phyloP scores from a whole-genome alignment of 345 rosid species.

The Anacardium occidentale region DNA sequence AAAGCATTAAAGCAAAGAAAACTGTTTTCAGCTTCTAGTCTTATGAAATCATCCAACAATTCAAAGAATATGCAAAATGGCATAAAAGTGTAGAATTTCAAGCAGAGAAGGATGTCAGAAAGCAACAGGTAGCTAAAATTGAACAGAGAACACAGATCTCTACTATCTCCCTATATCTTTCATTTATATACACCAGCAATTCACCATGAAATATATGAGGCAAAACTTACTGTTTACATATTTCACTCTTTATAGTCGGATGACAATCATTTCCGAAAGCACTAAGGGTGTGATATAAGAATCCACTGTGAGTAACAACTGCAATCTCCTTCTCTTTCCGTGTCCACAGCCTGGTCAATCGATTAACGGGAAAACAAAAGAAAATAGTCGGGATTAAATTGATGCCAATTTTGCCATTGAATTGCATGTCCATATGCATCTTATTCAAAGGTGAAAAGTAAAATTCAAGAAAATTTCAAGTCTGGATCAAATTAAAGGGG shows the following conservation, averaged over 20 bases:
- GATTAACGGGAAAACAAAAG: neutral
- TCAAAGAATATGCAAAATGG: neutral
- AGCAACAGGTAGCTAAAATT: neutral
- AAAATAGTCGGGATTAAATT: neutral
- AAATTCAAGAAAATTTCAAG: neutral
- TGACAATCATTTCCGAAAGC: conserved; percentile 55
- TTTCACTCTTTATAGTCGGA: conserved; percentile 49
- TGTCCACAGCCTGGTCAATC: conserved; percentile 61
- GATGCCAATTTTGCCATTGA: neutral
- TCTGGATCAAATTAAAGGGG: neutral
- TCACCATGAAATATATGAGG: neutral
- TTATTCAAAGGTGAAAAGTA: neutral
- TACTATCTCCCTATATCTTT: neutral
- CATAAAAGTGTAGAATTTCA: too few relatives aligned
- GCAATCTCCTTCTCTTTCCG: conserved; percentile 77
- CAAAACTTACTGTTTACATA: conserved; percentile 53
- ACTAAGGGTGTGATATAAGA: conserved; percentile 53
- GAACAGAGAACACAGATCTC: neutral
- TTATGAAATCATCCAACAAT: neutral
- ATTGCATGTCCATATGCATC: neutral
- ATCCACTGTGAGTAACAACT: conserved; percentile 70
- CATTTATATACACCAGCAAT: neutral
- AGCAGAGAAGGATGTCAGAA: too few relatives aligned
- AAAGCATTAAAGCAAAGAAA: neutral
- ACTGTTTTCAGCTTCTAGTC: neutral